A percentile compares a stretch with the other conserved stretches of the same genome.
These are phyloP conservation scores for Phytophthora europaea DNA, from an alignment of 352 stramenopile genomes.

Conservation along the genomic window DNA sequence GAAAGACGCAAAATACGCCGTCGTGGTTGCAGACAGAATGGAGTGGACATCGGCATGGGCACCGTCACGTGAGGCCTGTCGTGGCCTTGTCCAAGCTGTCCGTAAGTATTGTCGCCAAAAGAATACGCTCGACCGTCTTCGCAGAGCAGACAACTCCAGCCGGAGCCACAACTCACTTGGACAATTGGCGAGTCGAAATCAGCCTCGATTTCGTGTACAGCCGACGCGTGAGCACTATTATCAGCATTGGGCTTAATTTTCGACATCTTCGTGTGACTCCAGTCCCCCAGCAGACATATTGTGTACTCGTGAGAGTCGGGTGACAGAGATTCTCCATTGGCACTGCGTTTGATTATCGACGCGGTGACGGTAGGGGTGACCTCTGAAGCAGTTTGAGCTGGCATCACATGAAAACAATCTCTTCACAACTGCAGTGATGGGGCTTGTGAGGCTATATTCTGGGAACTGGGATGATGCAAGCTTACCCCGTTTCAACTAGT, in stretches of 20 bases:
- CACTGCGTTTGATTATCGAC: background rate
- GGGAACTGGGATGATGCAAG: no score
- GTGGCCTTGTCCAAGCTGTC: slow-evolving; percentile 69
- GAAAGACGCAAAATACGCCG: slow-evolving; percentile 56
- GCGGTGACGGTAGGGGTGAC: background rate
- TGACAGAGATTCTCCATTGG: background rate
- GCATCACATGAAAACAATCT: background rate
- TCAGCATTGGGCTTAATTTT: background rate
- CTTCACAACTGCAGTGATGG: background rate
- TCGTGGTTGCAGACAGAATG: slow-evolving; percentile 36
- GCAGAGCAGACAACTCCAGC: slow-evolving; percentile 65
- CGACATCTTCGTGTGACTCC: slow-evolving; percentile 27
- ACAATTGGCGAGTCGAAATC: slow-evolving; percentile 55
- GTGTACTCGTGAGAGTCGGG: slow-evolving; percentile 52
- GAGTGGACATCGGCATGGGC: slow-evolving; percentile 25
- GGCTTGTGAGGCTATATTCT: background rate
- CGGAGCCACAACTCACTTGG: slow-evolving; percentile 54
- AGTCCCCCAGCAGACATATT: slow-evolving; percentile 61
- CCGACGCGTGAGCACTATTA: slow-evolving; percentile 5
- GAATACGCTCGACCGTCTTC: slow-evolving; percentile 59
- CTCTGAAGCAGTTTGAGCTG: background rate
- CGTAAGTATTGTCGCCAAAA: slow-evolving; percentile 66
- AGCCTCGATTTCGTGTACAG: slow-evolving; percentile 51
- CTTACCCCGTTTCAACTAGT: no score
- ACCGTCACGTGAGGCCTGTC: slow-evolving; percentile 16